Evolutionary conservation across 2,329 filamentous ascomycete species (phyloP).

Genomic region (Penicillium sp.): DNA sequence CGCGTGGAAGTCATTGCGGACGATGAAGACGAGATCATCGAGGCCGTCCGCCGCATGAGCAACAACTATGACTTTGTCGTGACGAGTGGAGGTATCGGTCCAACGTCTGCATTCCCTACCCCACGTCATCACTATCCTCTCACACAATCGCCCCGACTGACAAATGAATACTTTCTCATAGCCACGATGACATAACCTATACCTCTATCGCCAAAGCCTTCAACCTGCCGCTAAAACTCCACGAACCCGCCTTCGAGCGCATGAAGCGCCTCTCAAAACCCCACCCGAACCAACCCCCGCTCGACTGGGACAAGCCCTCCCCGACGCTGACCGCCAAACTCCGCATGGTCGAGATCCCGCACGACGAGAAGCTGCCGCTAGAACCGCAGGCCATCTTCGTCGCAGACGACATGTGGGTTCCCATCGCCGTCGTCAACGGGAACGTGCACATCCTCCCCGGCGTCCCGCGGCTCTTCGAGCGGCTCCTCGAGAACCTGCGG

Average conservation of each 20-base stretch:
- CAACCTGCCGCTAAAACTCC: conserved; percentile 73
- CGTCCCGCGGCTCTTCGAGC: conserved; percentile 82
- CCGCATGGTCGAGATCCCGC: conserved; percentile 88
- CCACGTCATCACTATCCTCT: neutral
- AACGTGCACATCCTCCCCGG: conserved; percentile 94
- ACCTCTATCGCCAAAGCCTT: conserved; percentile 92
- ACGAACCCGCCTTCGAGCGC: conserved; percentile 74
- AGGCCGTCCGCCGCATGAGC: conserved; percentile 87
- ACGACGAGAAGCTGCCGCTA: conserved; percentile 68
- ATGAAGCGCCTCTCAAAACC: conserved; percentile 84
- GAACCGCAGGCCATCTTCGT: conserved; percentile 79
- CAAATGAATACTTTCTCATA: conserved; percentile 39
- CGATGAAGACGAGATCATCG: conserved; percentile 86
- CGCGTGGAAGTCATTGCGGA: conserved; percentile 92
- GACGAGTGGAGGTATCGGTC: conserved; percentile 93
- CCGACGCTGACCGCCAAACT: conserved; percentile 79
- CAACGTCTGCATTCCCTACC: conserved; percentile 68
- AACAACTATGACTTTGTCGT: conserved; percentile 91
- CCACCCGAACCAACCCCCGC: conserved; percentile 72
- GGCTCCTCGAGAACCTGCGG: conserved; percentile 76
- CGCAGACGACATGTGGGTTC: conserved; percentile 85
- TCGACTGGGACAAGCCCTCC: conserved; percentile 84
- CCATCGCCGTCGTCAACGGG: conserved; percentile 83
- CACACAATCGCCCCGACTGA: neutral
- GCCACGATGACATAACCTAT: conserved; percentile 98